Evolutionary conservation across 1,284 basidiomycete species (phyloP).

Genomic region (Fomitopsis pinicola): DNA sequence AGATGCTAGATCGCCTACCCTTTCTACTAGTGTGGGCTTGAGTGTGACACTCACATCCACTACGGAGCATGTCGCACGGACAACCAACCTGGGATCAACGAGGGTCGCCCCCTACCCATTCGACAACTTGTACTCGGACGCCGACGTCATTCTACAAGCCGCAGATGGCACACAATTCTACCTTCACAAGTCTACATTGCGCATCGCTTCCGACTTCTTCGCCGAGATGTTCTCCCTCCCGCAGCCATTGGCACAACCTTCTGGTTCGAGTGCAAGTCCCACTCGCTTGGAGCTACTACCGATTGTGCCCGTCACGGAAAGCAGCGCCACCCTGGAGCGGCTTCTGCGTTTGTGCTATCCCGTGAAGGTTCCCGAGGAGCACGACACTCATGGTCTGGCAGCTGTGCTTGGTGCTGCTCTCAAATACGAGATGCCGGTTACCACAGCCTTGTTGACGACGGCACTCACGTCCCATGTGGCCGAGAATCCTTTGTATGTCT

Average conservation of each 20-base stretch:
- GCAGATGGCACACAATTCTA: not conserved
- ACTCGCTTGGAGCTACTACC: not conserved
- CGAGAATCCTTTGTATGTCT: not conserved
- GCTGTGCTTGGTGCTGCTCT: not conserved
- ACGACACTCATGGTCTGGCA: not conserved
- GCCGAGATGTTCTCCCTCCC: not conserved
- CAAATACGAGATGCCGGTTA: constrained; percentile 14
- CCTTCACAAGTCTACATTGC: not conserved
- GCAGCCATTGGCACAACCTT: not conserved
- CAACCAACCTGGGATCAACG: too few relatives aligned
- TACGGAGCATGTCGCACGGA: too few relatives aligned
- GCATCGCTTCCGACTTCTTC: not conserved
- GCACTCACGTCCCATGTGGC: not conserved
- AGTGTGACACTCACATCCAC: too few relatives aligned
- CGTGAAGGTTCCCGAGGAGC: constrained; percentile 3
- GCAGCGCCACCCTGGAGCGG: constrained; percentile 7
- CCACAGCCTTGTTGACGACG: not conserved
- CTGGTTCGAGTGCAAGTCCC: too few relatives aligned
- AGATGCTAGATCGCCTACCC: too few relatives aligned
- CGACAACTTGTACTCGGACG: not conserved
- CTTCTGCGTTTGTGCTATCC: constrained; percentile 20
- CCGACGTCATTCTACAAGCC: not conserved
- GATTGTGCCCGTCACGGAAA: constrained; percentile 9
- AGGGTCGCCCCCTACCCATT: not conserved
- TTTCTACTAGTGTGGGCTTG: too few relatives aligned